Percentiles rank a stretch among this genome's conserved stretches.
These are phyloP conservation scores for Pyronema omphalodes DNA, from an alignment of 495 filamentous ascomycete genomes.

Conservation along the genomic window DNA sequence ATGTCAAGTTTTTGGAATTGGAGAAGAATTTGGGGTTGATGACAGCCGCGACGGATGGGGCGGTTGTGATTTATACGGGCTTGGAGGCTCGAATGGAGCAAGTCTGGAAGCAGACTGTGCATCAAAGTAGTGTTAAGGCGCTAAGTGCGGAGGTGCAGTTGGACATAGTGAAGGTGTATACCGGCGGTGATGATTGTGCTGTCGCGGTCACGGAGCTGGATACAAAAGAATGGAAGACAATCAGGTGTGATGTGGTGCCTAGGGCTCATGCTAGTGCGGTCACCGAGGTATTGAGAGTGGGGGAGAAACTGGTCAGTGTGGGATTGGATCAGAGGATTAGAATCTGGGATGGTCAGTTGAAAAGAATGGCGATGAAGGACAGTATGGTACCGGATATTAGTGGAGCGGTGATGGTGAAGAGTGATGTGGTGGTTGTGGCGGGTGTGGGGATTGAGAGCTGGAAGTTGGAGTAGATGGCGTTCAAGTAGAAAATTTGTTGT, in stretches of 20 bases:
- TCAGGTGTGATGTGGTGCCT: slow-evolving; percentile 29
- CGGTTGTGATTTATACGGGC: slow-evolving; percentile 26
- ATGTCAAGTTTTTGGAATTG: slow-evolving; percentile 25
- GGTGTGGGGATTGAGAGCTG: slow-evolving; percentile 35
- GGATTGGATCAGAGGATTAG: slow-evolving; percentile 72
- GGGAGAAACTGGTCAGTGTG: slow-evolving; percentile 34
- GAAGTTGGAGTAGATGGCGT: slow-evolving; percentile 14
- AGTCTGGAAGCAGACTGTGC: slow-evolving; percentile 7
- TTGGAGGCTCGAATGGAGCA: neutral
- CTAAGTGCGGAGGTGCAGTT: neutral
- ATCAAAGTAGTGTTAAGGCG: slow-evolving; percentile 15
- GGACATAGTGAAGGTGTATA: slow-evolving; percentile 3
- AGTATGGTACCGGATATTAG: slow-evolving; percentile 25
- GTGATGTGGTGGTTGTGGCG: slow-evolving; percentile 26
- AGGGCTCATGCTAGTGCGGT: slow-evolving; percentile 68
- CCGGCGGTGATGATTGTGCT: slow-evolving; percentile 18
- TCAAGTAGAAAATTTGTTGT: neutral
- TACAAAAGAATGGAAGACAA: neutral
- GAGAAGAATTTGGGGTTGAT: slow-evolving; percentile 20
- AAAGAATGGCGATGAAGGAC: slow-evolving; percentile 30
- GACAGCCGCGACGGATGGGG: slow-evolving; percentile 32
- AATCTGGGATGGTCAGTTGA: slow-evolving; percentile 38
- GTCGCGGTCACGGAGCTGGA: slow-evolving; percentile 1
- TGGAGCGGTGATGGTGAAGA: neutral
- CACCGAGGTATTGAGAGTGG: slow-evolving; percentile 42